Evolutionary conservation across 192 early-diverging fungal species (phyloP), one percentile per base, ranked within the genome.

Genomic region (Linnemannia hyalina): DNA sequence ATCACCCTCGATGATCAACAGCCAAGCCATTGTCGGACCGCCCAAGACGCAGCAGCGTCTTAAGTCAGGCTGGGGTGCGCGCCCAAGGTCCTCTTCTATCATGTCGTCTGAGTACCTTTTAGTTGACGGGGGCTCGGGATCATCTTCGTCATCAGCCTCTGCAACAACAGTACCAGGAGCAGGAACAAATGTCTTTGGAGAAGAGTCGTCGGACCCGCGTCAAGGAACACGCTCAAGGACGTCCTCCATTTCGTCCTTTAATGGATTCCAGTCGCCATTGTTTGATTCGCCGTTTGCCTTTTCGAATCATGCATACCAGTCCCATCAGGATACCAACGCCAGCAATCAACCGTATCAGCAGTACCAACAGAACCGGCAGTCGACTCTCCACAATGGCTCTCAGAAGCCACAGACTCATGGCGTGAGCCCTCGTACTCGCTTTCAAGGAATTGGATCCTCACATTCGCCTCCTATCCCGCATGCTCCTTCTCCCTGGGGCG

Each of bases 181-280:
- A 4, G 60, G 60, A 65, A 4, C 60, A 29, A 32, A 32, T 35
- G 29, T 23, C 1, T 32, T 65, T 32, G 60, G 60, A 2, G 60
- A 65, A 26, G 60, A 65, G 60, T 65, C 52, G 60, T 65, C 52
- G 29, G 60, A 36, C 13, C 22, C 26, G 38, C 60, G 60, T 32
- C 47, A 54, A 16, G 82, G 46, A 22, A 22, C 74, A 41, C 73
- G 82, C 13, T 85, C 82, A 11, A 78, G 82, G 41, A 72, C 77
- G 1, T 85, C 82, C 0, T 85, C 82, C 3, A 63, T 85, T n/a
- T 85, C 82, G 11, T 80, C 82, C 2, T 38, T 85, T 32, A 35
- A 36, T 26, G 82, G 82, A 79, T 80, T 75, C 60, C 77, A 80
- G 44, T 85, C 82, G 2, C 82, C 82, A 9, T 49, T 78, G 26